These are phyloP conservation scores for Moelleriella libera DNA, from an alignment of 2,329 filamentous ascomycete species.

Conservation along the genomic window DNA sequence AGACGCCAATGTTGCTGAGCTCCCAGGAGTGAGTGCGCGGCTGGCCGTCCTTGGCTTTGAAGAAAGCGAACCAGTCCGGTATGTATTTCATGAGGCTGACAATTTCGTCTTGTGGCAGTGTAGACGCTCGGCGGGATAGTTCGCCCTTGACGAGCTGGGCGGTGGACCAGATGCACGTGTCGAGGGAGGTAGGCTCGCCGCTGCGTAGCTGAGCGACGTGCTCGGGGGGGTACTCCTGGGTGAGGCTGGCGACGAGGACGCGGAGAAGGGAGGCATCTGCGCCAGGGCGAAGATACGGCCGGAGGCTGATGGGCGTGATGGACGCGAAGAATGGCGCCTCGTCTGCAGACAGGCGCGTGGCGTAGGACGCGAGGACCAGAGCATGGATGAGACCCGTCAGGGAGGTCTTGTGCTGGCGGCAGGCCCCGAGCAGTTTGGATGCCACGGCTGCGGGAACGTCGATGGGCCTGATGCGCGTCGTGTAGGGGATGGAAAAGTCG, in stretches of 20 bases:
- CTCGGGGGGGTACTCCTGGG: slow-evolving; percentile 14
- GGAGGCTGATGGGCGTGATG: slow-evolving; percentile 29
- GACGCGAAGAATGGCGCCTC: slow-evolving; percentile 19
- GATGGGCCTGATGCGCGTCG: slow-evolving; percentile 21
- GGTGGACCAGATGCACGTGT: slow-evolving; percentile 24
- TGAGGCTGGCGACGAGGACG: slow-evolving; percentile 22
- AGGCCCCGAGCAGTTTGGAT: slow-evolving; percentile 19
- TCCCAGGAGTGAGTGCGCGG: slow-evolving; percentile 30
- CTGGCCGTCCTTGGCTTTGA: slow-evolving; percentile 25
- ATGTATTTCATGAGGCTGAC: slow-evolving; percentile 26
- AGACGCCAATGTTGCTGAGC: slow-evolving; percentile 36
- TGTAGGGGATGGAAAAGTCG: slow-evolving; percentile 19
- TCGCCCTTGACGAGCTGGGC: slow-evolving; percentile 20
- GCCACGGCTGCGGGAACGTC: slow-evolving; percentile 16
- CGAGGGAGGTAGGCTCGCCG: not conserved
- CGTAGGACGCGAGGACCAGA: slow-evolving; percentile 26
- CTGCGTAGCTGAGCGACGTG: slow-evolving; percentile 12
- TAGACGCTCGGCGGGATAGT: slow-evolving; percentile 17
- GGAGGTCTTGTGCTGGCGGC: slow-evolving; percentile 26
- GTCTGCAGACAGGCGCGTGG: slow-evolving; percentile 18
- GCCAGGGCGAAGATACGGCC: slow-evolving; percentile 18
- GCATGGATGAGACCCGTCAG: slow-evolving; percentile 35
- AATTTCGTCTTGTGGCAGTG: slow-evolving; percentile 27
- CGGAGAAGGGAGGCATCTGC: slow-evolving; percentile 19
- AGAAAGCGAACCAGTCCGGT: slow-evolving; percentile 27